phyloP scores from a whole-genome alignment of 148 eudicot species.

The Simmondsia chinensis region DNA sequence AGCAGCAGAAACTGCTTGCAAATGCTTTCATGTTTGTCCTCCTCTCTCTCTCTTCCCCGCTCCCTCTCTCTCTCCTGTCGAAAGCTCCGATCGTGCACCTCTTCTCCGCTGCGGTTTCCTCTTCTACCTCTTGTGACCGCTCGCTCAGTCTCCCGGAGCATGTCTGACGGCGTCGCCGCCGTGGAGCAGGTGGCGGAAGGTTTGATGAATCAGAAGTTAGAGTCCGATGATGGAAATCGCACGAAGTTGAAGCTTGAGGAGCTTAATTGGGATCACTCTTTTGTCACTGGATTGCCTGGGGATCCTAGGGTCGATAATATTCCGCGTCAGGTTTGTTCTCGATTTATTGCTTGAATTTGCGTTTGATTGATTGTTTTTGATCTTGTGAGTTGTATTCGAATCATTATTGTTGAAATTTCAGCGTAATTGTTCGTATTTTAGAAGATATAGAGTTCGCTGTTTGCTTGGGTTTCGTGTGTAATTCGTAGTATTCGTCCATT shows the following conservation, averaged over 20 bases:
- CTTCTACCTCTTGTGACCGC: constrained; percentile 5
- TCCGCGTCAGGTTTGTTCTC: constrained; percentile 58
- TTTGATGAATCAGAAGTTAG: constrained; percentile 45
- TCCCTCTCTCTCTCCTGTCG: constrained; percentile 11
- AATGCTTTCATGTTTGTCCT: constrained; percentile 27
- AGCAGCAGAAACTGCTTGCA: too few species aligned
- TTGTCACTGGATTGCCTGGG: constrained; percentile 71
- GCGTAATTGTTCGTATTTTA: too few species aligned
- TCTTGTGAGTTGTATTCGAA: not conserved
- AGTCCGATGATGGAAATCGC: constrained; percentile 1
- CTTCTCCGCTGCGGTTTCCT: constrained; percentile 8
- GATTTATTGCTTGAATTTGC: not conserved
- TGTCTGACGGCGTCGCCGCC: constrained; percentile 7
- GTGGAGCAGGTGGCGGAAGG: constrained; percentile 40
- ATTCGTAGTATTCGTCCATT: too few species aligned
- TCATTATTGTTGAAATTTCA: too few species aligned
- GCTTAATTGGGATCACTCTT: constrained; percentile 76
- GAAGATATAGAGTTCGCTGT: too few species aligned
- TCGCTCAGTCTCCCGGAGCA: constrained; percentile 1
- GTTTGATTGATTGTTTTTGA: not conserved
- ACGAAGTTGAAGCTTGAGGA: constrained; percentile 46
- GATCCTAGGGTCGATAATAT: constrained; percentile 53
- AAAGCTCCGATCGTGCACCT: constrained; percentile 11
- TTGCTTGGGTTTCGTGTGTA: too few species aligned
- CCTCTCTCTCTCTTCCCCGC: constrained; percentile 11